phyloP scores from a whole-genome alignment of 192 early-diverging fungal species.

The Umbelopsis isabellina region DNA sequence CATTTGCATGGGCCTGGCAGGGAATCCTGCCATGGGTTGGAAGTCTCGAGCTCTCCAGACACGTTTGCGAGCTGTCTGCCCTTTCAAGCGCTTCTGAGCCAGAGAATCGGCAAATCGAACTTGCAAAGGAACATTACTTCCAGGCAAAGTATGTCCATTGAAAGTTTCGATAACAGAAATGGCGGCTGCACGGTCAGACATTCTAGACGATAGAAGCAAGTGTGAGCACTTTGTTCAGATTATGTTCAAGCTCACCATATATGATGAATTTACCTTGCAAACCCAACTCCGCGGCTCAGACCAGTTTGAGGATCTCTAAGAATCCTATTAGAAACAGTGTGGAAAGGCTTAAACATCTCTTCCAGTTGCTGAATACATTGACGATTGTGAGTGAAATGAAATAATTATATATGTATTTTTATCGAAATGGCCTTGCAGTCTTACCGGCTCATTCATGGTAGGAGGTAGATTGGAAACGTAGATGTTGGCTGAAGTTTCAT shows the following conservation, averaged over 20 bases:
- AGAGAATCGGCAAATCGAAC: conserved; percentile 81
- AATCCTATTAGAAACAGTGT: conserved; percentile 75
- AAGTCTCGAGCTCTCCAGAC: conserved; percentile 46
- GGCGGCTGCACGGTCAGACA: conserved; percentile 74
- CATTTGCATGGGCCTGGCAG: conserved; percentile 30
- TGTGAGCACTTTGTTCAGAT: background rate
- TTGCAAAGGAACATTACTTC: conserved; percentile 65
- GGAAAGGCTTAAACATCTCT: conserved; percentile 65
- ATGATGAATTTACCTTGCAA: conserved; percentile 60
- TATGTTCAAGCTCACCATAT: background rate
- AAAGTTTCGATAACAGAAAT: conserved; percentile 67
- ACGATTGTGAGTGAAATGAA: background rate
- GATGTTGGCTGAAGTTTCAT: conserved; percentile 75
- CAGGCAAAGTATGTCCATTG: conserved; percentile 61
- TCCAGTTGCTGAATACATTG: conserved; percentile 50
- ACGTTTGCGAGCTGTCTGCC: conserved; percentile 52
- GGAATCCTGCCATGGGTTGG: conserved; percentile 37
- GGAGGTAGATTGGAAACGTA: conserved; percentile 85
- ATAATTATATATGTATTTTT: too few relatives aligned
- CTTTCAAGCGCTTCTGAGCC: conserved; percentile 80
- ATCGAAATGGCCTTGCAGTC: too few relatives aligned
- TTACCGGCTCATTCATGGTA: conserved; percentile 73
- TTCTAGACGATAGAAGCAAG: conserved; percentile 35
- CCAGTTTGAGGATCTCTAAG: conserved; percentile 69
- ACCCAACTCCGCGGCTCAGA: conserved; percentile 77